These are phyloP conservation scores for Melocanna baccifera DNA, from an alignment of 176 grass and related monocot species.

Conservation along the genomic window DNA sequence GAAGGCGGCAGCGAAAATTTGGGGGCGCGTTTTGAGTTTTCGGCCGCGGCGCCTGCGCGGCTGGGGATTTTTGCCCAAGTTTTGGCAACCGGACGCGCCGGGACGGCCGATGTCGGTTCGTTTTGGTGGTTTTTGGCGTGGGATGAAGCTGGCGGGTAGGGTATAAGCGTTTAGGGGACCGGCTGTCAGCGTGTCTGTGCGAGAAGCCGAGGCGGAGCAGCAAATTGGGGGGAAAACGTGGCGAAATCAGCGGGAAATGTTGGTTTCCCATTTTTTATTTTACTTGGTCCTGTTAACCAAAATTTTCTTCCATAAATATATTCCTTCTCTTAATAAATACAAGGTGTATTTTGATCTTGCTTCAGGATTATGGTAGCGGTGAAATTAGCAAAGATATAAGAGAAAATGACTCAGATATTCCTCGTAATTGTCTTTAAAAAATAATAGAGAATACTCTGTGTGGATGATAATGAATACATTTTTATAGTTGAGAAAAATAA, in stretches of 20 bases:
- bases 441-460: too few species aligned
- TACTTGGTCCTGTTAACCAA: too few species aligned
- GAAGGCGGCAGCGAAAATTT: slow-evolving; percentile 28
- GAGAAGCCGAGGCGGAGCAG: neutral
- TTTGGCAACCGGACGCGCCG: neutral
- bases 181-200: too few species aligned
- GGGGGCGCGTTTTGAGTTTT: slow-evolving; percentile 20
- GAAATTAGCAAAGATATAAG: too few species aligned
- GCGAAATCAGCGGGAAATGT: neutral
- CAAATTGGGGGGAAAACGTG: neutral
- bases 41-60: neutral
- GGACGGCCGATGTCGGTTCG: neutral
- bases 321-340: neutral
- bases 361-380: too few species aligned
- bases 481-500: too few species aligned
- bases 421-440: too few species aligned
- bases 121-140: neutral
- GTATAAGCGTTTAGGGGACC: neutral
- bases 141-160: neutral
- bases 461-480: too few species aligned
- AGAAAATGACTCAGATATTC: too few species aligned
- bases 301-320: too few species aligned
- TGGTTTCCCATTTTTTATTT: neutral
- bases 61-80: neutral
- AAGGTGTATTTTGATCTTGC: too few species aligned